These are phyloP conservation scores for Saccharomycopsis schoenii DNA, from an alignment of 805 yeast species.

Conservation along the genomic window DNA sequence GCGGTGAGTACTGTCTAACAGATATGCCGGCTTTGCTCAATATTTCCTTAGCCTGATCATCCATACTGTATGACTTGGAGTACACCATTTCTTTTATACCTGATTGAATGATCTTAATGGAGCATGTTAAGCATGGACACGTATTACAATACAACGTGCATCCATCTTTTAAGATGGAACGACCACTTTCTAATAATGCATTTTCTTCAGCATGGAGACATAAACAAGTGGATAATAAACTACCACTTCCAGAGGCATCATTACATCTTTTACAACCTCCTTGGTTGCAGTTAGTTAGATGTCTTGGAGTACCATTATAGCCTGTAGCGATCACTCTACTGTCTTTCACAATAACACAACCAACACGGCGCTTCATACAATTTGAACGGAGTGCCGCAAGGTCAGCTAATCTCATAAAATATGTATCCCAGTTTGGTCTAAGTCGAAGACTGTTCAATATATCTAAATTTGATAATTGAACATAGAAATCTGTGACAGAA, in stretches of 20 bases:
- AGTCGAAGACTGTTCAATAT: constrained; percentile 46
- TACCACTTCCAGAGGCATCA: constrained; percentile 50
- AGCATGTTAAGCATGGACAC: constrained; percentile 93
- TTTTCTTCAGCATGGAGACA: constrained; percentile 98
- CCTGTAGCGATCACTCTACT: constrained; percentile 90
- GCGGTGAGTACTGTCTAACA: constrained; percentile 44
- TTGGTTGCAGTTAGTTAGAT: constrained; percentile 78
- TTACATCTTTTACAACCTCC: constrained; percentile 95
- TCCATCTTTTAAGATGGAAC: constrained; percentile 43
- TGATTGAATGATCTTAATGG: constrained; percentile 87
- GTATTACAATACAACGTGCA: constrained; percentile 87
- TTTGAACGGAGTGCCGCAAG: constrained; percentile 88
- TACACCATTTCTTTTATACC: constrained; percentile 90
- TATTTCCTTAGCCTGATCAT: constrained; percentile 59
- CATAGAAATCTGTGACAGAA: constrained; percentile 29
- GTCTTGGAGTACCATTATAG: constrained; percentile 94
- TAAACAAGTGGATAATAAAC: constrained; percentile 68
- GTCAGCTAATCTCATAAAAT: constrained; percentile 88
- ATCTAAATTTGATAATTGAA: constrained; percentile 32
- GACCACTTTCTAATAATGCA: constrained; percentile 87
- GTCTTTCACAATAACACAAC: constrained; percentile 86
- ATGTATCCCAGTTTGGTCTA: constrained; percentile 93
- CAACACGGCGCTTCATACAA: constrained; percentile 96
- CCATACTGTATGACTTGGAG: constrained; percentile 90
- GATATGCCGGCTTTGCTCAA: constrained; percentile 63